Base-by-base conservation (phyloP, 148 eudicot species). In the Vaccinium myrtillus region DNA sequence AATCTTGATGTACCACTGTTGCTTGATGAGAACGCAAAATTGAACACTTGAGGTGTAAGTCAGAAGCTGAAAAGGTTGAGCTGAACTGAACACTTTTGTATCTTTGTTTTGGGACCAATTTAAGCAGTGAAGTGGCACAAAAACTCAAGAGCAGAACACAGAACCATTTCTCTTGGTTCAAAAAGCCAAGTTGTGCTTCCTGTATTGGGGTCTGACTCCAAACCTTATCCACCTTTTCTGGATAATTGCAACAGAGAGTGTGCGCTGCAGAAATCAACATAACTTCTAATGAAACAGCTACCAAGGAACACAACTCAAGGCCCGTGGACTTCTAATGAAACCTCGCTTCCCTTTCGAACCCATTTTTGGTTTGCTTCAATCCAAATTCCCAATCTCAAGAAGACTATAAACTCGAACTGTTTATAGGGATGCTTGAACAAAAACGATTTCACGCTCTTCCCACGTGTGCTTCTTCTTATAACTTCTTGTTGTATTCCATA, bases 161-260 rank as follows among this genome's bases (percentile, higher is more conserved):
- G 83, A 10, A 67, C 65, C 48, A 32, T 30, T 69, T 58, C 91
- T 87, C 91, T 84, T 43, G 46, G 75, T 86, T 85, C 87, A 85
- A 88, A 85, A 88, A 81, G 81, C 6, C 79, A 83, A 55, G 85
- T 81, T 86, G 70, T 87, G 90, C 49, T 86, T 83, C 83, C 86
- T 84, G 61, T 25, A 79, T 81, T 83, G 87, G 90, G 91, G 85
- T 81, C 91, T 87, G 88, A 85, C 85, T 90, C 91, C 89, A 86
- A 88, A 86, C 87, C 71, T 88, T 61, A 83, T 88, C 91, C 88
- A 78, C 88, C 70, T 50, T 91, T 89, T 87, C 65, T 81, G 91
- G 90, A 32, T 78, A 55, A 75, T 77, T 86, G 82, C 80, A 87
- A 83, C 82, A 80, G 88, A 84, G 85, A 79, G 58, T 58, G 77